Percentiles rank a stretch among this genome's conserved stretches.
These are phyloP conservation scores for Rasamsonia emersonii DNA, from an alignment of 2,329 filamentous ascomycete species.

Conservation along the genomic window DNA sequence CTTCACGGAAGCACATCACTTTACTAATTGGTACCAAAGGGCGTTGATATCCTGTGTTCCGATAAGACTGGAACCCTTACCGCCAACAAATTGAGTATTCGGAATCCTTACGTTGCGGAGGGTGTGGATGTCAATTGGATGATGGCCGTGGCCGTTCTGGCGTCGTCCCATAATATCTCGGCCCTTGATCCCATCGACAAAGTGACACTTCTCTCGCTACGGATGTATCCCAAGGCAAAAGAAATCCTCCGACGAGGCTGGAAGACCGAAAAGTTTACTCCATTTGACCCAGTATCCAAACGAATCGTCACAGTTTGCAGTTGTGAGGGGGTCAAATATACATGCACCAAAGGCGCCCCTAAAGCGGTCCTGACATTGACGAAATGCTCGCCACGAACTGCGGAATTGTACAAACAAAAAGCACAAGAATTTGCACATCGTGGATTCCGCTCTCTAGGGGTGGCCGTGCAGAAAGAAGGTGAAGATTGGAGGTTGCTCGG, in stretches of 20 bases:
- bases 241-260: slow-evolving; percentile 66
- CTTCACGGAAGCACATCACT: slow-evolving; percentile 3
- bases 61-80: slow-evolving; percentile 73
- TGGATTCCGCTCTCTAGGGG: slow-evolving; percentile 71
- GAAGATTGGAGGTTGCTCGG: slow-evolving; percentile 65
- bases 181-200: slow-evolving; percentile 73
- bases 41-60: slow-evolving; percentile 71
- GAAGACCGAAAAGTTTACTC: slow-evolving; percentile 66
- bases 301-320: slow-evolving; percentile 63
- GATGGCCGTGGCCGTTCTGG: slow-evolving; percentile 70
- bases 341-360: slow-evolving; percentile 69
- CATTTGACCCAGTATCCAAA: slow-evolving; percentile 68
- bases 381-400: slow-evolving; percentile 56
- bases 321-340: slow-evolving; percentile 60
- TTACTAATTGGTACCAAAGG: slow-evolving; percentile 16
- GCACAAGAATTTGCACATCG: slow-evolving; percentile 66
- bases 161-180: slow-evolving; percentile 70
- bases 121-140: slow-evolving; percentile 75
- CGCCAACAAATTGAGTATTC: slow-evolving; percentile 58
- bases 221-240: slow-evolving; percentile 65
- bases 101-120: slow-evolving; percentile 67
- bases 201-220: slow-evolving; percentile 65
- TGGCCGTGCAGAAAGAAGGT: slow-evolving; percentile 68
- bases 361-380: slow-evolving; percentile 64
- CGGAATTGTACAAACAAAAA: slow-evolving; percentile 60